phyloP scores from a whole-genome alignment of 768 basidiomycete species.

The Hemileccinum impolitum region DNA sequence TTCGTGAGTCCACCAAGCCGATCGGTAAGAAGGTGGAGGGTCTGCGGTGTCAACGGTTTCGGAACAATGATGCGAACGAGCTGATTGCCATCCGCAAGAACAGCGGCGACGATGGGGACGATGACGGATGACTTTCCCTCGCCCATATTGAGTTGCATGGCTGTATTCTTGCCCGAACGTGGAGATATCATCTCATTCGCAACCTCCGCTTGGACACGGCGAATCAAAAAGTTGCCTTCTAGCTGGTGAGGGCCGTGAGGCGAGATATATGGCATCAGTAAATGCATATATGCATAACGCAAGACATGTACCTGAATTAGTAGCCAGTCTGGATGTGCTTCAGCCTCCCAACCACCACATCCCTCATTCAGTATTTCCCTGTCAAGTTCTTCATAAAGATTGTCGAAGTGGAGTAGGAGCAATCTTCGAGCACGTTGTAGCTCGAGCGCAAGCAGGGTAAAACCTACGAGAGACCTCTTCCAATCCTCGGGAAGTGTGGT shows the following conservation, averaged over 20 bases:
- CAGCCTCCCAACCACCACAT: no score
- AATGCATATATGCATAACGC: no score
- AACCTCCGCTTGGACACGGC: not conserved
- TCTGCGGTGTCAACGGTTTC: constrained; percentile 38
- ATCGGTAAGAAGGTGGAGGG: constrained; percentile 42
- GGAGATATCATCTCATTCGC: not conserved
- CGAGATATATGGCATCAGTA: not conserved
- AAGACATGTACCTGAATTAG: not conserved
- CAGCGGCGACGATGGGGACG: constrained; percentile 39
- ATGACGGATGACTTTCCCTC: constrained; percentile 12
- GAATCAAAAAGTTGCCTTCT: not conserved
- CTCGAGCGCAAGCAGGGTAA: constrained; percentile 26
- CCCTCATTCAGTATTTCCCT: no score
- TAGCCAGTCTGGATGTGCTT: not conserved
- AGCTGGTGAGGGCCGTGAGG: not conserved
- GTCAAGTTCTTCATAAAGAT: no score
- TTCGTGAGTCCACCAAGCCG: constrained; percentile 41
- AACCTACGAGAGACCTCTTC: constrained; percentile 22
- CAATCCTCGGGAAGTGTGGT: constrained; percentile 18
- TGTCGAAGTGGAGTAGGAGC: no score
- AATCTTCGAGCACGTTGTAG: constrained; percentile 21
- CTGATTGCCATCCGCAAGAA: constrained; percentile 40
- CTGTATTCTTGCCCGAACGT: not conserved
- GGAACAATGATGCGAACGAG: constrained; percentile 28
- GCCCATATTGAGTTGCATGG: not conserved